Evolutionary conservation across 768 basidiomycete species (phyloP).

Genomic region (Lactarius deliciosus): DNA sequence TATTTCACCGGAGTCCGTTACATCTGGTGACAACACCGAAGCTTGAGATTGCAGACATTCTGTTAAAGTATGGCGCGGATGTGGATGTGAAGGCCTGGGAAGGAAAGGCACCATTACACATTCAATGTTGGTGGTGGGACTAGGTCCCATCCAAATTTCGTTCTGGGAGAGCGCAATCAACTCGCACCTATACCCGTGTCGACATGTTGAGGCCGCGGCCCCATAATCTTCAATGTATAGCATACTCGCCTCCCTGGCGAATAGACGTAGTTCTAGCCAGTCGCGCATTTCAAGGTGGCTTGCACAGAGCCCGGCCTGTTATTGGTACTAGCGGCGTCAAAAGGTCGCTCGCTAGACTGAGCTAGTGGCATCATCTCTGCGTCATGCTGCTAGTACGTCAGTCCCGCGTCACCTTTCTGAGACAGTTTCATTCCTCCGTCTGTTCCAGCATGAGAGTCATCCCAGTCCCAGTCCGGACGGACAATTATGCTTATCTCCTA

Average conservation of each 20-base stretch:
- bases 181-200: neutral
- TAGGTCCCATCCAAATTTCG: neutral
- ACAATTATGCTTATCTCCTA: conserved; percentile 86
- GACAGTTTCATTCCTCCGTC: conserved; percentile 29
- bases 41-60: too few species aligned
- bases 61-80: too few species aligned
- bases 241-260: neutral
- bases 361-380: too few species aligned
- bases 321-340: conserved; percentile 1
- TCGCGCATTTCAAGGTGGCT: too few species aligned
- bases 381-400: too few species aligned
- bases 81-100: too few species aligned
- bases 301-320: neutral
- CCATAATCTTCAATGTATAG: too few species aligned
- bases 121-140: neutral
- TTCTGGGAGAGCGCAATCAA: neutral
- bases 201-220: neutral
- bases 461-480: conserved; percentile 73
- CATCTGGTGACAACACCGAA: neutral
- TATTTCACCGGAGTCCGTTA: neutral
- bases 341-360: neutral
- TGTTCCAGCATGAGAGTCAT: conserved; percentile 63
- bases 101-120: neutral
- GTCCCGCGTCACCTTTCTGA: neutral
- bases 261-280: neutral